Percentiles rank a stretch among this genome's conserved stretches.
These are phyloP conservation scores for Yamadazyma ubonensis DNA, from an alignment of 805 yeast genomes.

Conservation along the genomic window DNA sequence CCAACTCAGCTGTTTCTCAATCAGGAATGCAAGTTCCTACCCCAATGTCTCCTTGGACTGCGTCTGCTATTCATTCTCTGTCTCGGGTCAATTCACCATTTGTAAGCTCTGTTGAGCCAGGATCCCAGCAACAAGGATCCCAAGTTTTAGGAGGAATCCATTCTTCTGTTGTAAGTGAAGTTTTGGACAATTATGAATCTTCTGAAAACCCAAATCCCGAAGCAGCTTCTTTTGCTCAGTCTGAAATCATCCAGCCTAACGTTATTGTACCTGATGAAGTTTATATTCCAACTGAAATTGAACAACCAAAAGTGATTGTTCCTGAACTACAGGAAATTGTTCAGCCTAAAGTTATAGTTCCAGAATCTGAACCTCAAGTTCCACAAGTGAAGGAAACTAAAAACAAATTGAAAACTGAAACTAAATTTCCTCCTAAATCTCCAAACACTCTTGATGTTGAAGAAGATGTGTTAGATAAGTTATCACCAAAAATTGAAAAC, in stretches of 20 bases:
- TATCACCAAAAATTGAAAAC: constrained; percentile 13
- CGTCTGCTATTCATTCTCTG: constrained; percentile 28
- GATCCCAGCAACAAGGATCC: no score
- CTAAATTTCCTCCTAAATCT: neutral
- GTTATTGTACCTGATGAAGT: constrained; percentile 7
- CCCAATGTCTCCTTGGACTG: constrained; percentile 43
- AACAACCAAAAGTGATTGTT: constrained; percentile 8
- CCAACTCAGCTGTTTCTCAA: neutral
- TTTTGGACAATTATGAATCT: constrained; percentile 26
- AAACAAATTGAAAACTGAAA: neutral
- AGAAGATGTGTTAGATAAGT: constrained; percentile 2
- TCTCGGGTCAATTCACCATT: constrained; percentile 44
- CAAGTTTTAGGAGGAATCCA: constrained; percentile 40
- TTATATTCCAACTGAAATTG: constrained; percentile 4
- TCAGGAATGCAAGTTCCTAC: constrained; percentile 21
- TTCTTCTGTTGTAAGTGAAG: constrained; percentile 40
- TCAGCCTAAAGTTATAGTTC: constrained; percentile 10
- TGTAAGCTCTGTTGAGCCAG: constrained; percentile 21
- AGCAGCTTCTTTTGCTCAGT: neutral
- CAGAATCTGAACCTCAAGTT: neutral
- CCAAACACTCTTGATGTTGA: neutral
- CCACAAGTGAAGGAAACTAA: no score
- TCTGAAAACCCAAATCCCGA: neutral
- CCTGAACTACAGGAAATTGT: constrained; percentile 7
- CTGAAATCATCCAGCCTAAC: constrained; percentile 4